Base-by-base conservation (phyloP, 257 asterid species). In the Ehretia macrophylla region DNA sequence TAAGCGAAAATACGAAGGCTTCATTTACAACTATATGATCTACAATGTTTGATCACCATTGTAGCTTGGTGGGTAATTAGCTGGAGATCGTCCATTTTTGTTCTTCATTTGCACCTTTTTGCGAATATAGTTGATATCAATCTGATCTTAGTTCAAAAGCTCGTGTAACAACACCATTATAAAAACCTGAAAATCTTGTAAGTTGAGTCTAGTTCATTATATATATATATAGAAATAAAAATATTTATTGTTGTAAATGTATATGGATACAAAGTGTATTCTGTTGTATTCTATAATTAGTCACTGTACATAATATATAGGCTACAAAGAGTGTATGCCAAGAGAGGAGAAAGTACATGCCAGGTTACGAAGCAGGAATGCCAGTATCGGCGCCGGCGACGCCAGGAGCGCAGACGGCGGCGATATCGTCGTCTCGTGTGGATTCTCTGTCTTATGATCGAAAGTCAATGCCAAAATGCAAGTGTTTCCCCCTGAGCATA, bases 401-500 rank as follows among this genome's bases (percentile, higher is more conserved):
- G 45, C 98, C 98, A 11, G 97, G 95, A 10, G 87, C 98, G 3
- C 98, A 96, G 10, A 72, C 89, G 11, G 95, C 95, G 32, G 69
- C 85, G 51, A 77, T 85, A 67, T 21, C 88, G 32, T 69, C 87
- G 51, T 32, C 67, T 37, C 73, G 94, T 8, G 77, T 87, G 71
- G 98, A 90, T 51, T 90, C 96, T 4, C 42, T 81, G 57, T 80
- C 88, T 0, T 85, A 66, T 32, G 96, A 87, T 49, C 85, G 98
- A 55, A 87, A 83, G 85, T 87, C 96, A 66, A 87, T 85, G 98
- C 91, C 95, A 35, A 83, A 95, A 55, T 85, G 98, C 84, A 83
- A 78, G 84, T 90, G 98, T 77, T 63, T 90, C 58, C 98, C 98
- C 0, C 4, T 90, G 22, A 83, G 74, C 40, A 89, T 76, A 27